A percentile compares a stretch with the other conserved stretches of the same genome.
These are phyloP conservation scores for Calophaca sinica DNA, from an alignment of 306 rosid genomes.

Conservation along the genomic window DNA sequence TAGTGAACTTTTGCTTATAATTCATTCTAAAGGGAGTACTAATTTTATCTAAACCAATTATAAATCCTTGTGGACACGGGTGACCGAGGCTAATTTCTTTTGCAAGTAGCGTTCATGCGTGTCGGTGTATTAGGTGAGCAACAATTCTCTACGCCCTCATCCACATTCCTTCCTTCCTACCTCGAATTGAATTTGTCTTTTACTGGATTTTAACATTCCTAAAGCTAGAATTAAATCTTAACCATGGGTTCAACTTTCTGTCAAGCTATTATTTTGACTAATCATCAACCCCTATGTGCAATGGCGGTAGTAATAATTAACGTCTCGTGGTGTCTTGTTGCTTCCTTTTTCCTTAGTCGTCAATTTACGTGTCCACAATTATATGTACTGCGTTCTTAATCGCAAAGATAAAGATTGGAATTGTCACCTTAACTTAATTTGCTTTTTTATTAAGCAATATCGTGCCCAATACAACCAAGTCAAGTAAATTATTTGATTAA, in stretches of 20 bases:
- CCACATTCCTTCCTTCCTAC: not conserved
- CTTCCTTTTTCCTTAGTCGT: not conserved
- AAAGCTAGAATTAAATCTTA: not conserved
- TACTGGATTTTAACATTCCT: not conserved
- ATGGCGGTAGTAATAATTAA: not conserved
- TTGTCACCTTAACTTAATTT: not conserved
- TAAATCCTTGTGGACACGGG: too few relatives aligned
- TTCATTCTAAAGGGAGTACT: too few relatives aligned
- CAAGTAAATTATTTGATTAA: too few relatives aligned
- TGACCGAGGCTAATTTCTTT: too few relatives aligned
- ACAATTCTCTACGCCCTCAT: not conserved
- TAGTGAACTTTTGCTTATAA: too few relatives aligned
- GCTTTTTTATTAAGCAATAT: not conserved
- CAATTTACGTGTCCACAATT: not conserved
- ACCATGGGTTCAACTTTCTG: not conserved
- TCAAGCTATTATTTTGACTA: not conserved
- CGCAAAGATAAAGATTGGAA: not conserved
- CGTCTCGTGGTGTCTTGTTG: too few relatives aligned
- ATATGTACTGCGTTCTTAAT: too few relatives aligned
- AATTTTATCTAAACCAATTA: too few relatives aligned
- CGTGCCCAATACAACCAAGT: too few relatives aligned
- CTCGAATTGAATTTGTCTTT: not conserved
- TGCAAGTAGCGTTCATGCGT: too few relatives aligned
- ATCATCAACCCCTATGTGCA: not conserved
- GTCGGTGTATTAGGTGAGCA: not conserved